A percentile compares a stretch with the other conserved stretches of the same genome.
phyloP scores from a whole-genome alignment of 495 filamentous ascomycete genomes.

The Bryoglossum gracile region DNA sequence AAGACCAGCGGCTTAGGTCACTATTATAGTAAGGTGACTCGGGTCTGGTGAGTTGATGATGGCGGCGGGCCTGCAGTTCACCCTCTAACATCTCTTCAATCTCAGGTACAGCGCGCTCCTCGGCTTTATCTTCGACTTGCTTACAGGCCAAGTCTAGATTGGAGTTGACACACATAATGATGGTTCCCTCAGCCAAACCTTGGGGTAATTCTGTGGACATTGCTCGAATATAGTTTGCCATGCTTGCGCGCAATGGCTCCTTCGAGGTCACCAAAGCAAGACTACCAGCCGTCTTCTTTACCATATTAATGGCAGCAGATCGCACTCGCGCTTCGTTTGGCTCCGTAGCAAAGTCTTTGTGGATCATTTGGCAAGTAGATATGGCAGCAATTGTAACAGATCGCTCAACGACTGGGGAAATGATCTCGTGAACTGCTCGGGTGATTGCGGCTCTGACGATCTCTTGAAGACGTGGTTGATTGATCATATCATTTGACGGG shows the following conservation, averaged over 20 bases:
- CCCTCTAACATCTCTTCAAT: conserved; percentile 85
- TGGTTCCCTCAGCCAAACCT: conserved; percentile 77
- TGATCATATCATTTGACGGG: conserved; percentile 65
- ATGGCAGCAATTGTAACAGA: conserved; percentile 97
- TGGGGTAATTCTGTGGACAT: conserved; percentile 63
- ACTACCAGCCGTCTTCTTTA: conserved; percentile 84
- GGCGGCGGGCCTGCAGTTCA: conserved; percentile 65
- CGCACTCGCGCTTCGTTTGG: conserved; percentile 79
- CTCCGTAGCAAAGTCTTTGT: conserved; percentile 93
- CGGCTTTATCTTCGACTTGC: conserved; percentile 88
- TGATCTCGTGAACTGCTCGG: conserved; percentile 86
- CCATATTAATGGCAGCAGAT: conserved; percentile 81
- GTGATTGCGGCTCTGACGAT: conserved; percentile 80
- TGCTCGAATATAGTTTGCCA: conserved; percentile 87
- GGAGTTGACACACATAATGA: conserved; percentile 97
- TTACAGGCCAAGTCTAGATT: conserved; percentile 90
- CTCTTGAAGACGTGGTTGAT: conserved; percentile 61
- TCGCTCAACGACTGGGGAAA: conserved; percentile 90
- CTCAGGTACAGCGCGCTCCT: conserved; percentile 84
- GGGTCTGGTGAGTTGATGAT: conserved; percentile 60
- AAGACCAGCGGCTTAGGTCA: conserved; percentile 73
- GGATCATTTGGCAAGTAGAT: conserved; percentile 84
- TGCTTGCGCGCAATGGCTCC: conserved; percentile 90
- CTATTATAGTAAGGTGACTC: conserved; percentile 79
- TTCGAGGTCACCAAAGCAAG: conserved; percentile 96